Evolutionary conservation across 495 filamentous ascomycete species (phyloP).

Genomic region (Daldinia loculata): DNA sequence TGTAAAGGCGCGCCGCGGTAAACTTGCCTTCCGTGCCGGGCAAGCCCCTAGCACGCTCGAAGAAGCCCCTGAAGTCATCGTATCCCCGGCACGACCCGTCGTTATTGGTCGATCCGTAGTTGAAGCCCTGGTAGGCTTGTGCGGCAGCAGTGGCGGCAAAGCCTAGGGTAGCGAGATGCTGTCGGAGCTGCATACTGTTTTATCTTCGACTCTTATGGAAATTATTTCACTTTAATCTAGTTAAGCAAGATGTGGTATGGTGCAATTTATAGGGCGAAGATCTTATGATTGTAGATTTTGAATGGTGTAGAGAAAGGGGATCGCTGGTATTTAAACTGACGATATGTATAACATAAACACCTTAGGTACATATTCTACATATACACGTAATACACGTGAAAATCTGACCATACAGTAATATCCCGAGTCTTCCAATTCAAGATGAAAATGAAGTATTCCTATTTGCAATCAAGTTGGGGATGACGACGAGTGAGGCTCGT

Average conservation of each 20-base stretch:
- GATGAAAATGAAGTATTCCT: not conserved
- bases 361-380: not conserved
- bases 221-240: not conserved
- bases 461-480: constrained; percentile 14
- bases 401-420: constrained; percentile 1
- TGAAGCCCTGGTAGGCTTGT: constrained; percentile 69
- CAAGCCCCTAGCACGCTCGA: constrained; percentile 70
- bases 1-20: constrained; percentile 64
- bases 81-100: constrained; percentile 67
- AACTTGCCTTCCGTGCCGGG: constrained; percentile 69
- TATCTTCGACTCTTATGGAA: not conserved
- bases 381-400: not conserved
- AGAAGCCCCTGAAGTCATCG: constrained; percentile 68
- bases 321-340: constrained; percentile 15
- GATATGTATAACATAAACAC: constrained; percentile 7
- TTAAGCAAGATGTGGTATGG: not conserved
- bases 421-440: not conserved
- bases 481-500: constrained; percentile 25
- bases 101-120: constrained; percentile 67
- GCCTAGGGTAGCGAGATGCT: constrained; percentile 18
- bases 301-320: not conserved
- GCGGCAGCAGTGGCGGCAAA: constrained; percentile 25
- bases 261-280: not conserved
- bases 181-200: constrained; percentile 35
- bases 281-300: not conserved